Base-by-base conservation (phyloP, 768 basidiomycete genomes). In the Leccinellum albellum region DNA sequence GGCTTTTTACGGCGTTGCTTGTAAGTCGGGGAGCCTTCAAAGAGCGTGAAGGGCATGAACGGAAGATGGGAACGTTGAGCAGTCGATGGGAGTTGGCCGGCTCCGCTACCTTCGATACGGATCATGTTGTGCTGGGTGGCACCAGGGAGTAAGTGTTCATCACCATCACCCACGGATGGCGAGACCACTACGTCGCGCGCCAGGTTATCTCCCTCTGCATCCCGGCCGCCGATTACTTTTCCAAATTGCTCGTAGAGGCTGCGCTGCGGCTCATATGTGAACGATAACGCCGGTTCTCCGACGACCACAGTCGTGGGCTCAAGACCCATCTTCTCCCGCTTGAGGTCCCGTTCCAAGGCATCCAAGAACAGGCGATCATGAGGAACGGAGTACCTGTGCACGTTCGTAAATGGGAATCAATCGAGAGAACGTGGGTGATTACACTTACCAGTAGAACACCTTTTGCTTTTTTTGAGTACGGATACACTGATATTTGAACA, bases 391-490 rank as follows among this genome's bases (percentile, higher is more conserved):
- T 93, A 97, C 93, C 92, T 95, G 46, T 4, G 20, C 26, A 45
- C 13, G 1, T 47, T 20, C 20, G 6, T 26, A 51, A 54, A 60
- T 56, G 31, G 51, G 31, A 52, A 37, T 23, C 51, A 26, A 57
- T 29, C 15, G 6, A 4, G 6, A 35, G 24, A 49, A 53, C 15
- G 24, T 29, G 52, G 55, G 17, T 42, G 51, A 48, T 37, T 21
- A 1, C 24, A 76, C 87, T 54, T 63, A 91, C 94, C 95, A 98
- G 72, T 91, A 97, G 69, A 97, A 98, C n/a, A 98, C 95, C 72
- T 98, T 94, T 76, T 96, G 95, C 76, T 97, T 98, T 81, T 97
- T 98, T 72, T 98, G 95, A 1, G 95, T 98, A 37, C 95, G 85
- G 63, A 98, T 97, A 70, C 94, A 96, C 69, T 95, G 93, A 65